A percentile compares a stretch with the other conserved stretches of the same genome.
Evolutionary conservation across 768 basidiomycete species (phyloP).

Genomic region (Exidia glandulosa): DNA sequence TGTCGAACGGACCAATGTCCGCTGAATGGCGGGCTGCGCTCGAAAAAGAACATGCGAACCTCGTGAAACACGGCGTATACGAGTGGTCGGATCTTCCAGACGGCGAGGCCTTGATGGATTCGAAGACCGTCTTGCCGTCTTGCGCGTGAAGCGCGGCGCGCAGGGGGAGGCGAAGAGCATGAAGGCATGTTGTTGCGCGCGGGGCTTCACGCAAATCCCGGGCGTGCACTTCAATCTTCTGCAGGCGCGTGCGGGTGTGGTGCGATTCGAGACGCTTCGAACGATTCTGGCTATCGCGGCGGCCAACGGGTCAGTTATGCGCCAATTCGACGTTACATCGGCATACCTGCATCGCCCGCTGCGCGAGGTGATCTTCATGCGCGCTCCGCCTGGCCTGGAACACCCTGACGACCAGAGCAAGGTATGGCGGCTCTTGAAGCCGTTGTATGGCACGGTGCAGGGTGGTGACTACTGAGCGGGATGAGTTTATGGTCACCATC

Average conservation of each 20-base stretch:
- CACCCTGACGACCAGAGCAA: not conserved
- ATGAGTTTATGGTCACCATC: slow-evolving; percentile 15
- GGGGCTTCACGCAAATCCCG: slow-evolving; percentile 21
- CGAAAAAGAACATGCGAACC: not conserved
- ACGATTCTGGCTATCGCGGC: slow-evolving; percentile 28
- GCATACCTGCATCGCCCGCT: slow-evolving; percentile 32
- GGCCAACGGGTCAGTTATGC: slow-evolving; percentile 20
- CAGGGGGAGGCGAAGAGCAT: not conserved
- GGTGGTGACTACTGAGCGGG: slow-evolving; percentile 21
- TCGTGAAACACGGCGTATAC: not conserved
- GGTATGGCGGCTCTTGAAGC: slow-evolving; percentile 11
- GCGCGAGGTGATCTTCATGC: slow-evolving; percentile 12
- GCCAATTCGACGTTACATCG: slow-evolving; percentile 32
- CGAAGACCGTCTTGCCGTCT: not conserved
- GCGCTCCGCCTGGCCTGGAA: slow-evolving; percentile 2
- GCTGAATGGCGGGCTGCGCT: not conserved
- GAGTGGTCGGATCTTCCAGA: not conserved
- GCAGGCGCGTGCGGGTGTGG: slow-evolving; percentile 17
- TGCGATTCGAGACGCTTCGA: slow-evolving; percentile 15
- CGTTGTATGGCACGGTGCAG: slow-evolving; percentile 32
- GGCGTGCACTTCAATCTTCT: slow-evolving; percentile 15
- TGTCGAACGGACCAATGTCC: not conserved
- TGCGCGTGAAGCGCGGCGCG: not conserved
- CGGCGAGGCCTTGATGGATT: not conserved
- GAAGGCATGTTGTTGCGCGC: slow-evolving; percentile 16